These are phyloP conservation scores for Pleurotus sapidus DNA, from an alignment of 768 basidiomycete genomes.

Conservation along the genomic window DNA sequence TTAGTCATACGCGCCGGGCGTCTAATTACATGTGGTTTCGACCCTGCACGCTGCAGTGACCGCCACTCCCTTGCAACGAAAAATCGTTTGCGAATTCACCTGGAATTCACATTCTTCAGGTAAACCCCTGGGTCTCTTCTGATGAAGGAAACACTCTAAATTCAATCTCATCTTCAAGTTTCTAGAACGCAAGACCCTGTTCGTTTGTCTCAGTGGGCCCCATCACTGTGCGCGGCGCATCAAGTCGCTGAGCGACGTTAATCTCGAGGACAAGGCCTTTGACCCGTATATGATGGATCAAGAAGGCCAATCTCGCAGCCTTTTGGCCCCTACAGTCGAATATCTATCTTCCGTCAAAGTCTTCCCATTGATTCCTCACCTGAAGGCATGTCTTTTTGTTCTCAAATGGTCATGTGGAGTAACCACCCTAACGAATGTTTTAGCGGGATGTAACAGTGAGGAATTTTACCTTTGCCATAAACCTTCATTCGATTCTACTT, in stretches of 20 bases:
- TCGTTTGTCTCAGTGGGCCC: not conserved
- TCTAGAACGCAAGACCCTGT: no score
- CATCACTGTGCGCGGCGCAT: not conserved
- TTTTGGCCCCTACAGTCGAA: conserved; percentile 57
- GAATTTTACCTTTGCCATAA: conserved; percentile 10
- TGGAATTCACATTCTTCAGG: not conserved
- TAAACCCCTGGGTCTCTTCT: not conserved
- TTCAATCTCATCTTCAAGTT: no score
- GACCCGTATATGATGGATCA: conserved; percentile 34
- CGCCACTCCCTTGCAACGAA: no score
- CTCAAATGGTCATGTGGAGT: not conserved
- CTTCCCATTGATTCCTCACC: conserved; percentile 74
- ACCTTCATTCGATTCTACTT: conserved; percentile 8
- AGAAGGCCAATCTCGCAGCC: conserved; percentile 34
- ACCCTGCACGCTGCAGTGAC: not conserved
- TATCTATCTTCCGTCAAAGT: conserved; percentile 64
- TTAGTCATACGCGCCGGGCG: no score
- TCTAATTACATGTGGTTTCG: not conserved
- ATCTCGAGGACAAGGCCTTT: conserved; percentile 6
- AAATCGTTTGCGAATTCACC: not conserved
- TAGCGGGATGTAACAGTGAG: conserved; percentile 62
- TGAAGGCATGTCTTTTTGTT: conserved; percentile 34
- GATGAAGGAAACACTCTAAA: no score
- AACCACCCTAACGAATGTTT: not conserved
- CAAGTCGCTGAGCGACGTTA: not conserved